Conservation (phyloP, 2,329 filamentous ascomycete genomes). For the Nemania sp. region DNA sequence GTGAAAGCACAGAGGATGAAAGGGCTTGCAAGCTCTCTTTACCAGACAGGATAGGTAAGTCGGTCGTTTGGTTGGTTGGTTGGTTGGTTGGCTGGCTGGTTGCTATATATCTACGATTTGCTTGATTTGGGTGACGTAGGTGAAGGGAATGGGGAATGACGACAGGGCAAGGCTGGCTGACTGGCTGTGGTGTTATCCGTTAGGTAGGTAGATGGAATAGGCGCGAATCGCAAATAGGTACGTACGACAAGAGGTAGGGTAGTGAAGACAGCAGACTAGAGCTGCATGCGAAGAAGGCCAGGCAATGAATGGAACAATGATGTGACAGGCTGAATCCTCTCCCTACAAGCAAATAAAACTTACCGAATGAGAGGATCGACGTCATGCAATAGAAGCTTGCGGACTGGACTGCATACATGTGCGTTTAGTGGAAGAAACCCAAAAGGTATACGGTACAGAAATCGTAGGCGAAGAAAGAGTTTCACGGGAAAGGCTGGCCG, state of each 20-base stretch:
- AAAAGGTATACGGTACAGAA: neutral
- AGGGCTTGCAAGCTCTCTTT: neutral
- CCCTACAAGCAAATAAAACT: conserved; percentile 20
- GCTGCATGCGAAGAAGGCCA: neutral
- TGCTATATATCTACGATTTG: neutral
- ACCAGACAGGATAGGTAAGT: neutral
- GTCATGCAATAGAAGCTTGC: conserved; percentile 22
- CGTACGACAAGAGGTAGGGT: neutral
- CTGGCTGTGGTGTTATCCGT: neutral
- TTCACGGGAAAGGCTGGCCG: conserved; percentile 10
- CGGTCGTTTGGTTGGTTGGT: too few species aligned
- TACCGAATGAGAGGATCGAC: conserved; percentile 27
- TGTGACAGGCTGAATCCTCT: conserved; percentile 16
- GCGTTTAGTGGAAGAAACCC: neutral
- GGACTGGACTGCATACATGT: conserved; percentile 3
- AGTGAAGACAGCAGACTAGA: neutral
- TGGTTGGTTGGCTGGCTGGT: too few species aligned
- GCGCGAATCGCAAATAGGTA: neutral
- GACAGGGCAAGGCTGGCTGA: neutral
- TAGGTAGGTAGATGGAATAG: neutral
- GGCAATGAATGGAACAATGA: conserved; percentile 6
- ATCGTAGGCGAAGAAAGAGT: neutral
- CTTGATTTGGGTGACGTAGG: neutral
- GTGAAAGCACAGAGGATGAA: neutral
- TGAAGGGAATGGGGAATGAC: neutral